Percentiles rank a stretch among this genome's conserved stretches.
Evolutionary conservation across 495 filamentous ascomycete genomes (phyloP).

Genomic region (Pyrenula aspistea): DNA sequence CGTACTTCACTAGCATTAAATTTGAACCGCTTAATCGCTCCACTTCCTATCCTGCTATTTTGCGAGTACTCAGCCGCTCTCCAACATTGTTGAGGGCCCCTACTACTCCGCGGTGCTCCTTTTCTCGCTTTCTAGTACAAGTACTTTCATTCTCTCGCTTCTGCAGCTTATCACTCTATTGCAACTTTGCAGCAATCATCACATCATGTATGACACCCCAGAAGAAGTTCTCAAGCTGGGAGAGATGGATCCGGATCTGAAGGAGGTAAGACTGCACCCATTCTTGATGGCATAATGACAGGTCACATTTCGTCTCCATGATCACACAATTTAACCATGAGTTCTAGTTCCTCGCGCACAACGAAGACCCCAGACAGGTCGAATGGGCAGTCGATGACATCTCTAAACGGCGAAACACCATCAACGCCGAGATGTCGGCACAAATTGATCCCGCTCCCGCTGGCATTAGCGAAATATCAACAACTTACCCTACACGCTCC

Average conservation of each 20-base stretch:
- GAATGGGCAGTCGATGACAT: constrained; percentile 8
- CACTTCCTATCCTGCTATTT: too few species aligned
- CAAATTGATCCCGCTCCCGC: background rate
- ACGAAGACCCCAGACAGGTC: constrained; percentile 8
- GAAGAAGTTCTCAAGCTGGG: constrained; percentile 21
- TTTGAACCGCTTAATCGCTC: too few species aligned
- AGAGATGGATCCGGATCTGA: constrained; percentile 21
- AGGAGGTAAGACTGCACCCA: constrained; percentile 12
- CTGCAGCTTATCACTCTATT: too few species aligned
- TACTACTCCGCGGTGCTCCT: too few species aligned
- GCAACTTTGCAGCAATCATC: too few species aligned
- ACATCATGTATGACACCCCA: constrained; percentile 8
- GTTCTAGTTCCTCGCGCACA: constrained; percentile 16
- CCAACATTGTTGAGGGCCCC: too few species aligned
- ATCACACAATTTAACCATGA: too few species aligned
- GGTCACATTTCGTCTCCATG: constrained; percentile 7
- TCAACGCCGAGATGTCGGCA: constrained; percentile 11
- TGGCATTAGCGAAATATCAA: background rate
- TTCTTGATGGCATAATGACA: background rate
- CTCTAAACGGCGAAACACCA: constrained; percentile 12
- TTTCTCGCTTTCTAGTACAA: too few species aligned
- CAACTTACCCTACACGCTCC: constrained; percentile 7
- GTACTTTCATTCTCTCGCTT: too few species aligned
- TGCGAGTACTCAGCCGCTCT: too few species aligned
- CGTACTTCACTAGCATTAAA: too few species aligned